A percentile compares a stretch with the other conserved stretches of the same genome.
Evolutionary conservation across 768 basidiomycete genomes (phyloP).

Genomic region (Trametes cubensis): DNA sequence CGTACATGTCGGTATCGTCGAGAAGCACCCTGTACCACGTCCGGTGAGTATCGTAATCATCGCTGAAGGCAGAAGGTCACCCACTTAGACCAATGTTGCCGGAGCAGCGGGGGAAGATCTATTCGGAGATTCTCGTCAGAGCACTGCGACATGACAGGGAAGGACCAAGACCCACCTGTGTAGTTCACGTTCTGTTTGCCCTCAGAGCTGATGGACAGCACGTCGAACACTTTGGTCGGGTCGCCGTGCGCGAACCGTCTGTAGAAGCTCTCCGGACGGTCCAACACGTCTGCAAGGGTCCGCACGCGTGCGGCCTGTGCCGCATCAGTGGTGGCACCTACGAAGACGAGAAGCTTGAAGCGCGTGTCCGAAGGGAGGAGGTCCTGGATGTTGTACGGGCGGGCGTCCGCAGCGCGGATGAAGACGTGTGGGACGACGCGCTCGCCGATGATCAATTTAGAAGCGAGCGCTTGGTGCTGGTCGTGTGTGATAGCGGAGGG

Average conservation of each 20-base stretch:
- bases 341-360: slow-evolving; percentile 53
- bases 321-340: slow-evolving; percentile 39
- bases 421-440: slow-evolving; percentile 52
- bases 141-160: not conserved
- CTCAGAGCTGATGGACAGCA: slow-evolving; percentile 21
- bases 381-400: slow-evolving; percentile 53
- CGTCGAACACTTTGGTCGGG: slow-evolving; percentile 17
- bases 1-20: slow-evolving; percentile 54
- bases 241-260: slow-evolving; percentile 14
- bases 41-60: not conserved
- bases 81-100: slow-evolving; percentile 64
- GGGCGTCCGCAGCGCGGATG: slow-evolving; percentile 49
- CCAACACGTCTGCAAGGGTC: slow-evolving; percentile 27
- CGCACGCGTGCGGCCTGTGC: slow-evolving; percentile 26
- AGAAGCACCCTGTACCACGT: slow-evolving; percentile 51
- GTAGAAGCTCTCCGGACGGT: slow-evolving; percentile 26
- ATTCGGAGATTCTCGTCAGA: not conserved
- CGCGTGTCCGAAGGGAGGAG: slow-evolving; percentile 49
- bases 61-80: slow-evolving; percentile 8
- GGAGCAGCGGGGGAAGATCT: slow-evolving; percentile 49
- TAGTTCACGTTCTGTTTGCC: slow-evolving; percentile 19
- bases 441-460: slow-evolving; percentile 49
- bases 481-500: slow-evolving; percentile 43
- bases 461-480: slow-evolving; percentile 41
- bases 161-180: not conserved